phyloP scores from a whole-genome alignment of 2,329 filamentous ascomycete genomes.

The Geosmithia putterillii region DNA sequence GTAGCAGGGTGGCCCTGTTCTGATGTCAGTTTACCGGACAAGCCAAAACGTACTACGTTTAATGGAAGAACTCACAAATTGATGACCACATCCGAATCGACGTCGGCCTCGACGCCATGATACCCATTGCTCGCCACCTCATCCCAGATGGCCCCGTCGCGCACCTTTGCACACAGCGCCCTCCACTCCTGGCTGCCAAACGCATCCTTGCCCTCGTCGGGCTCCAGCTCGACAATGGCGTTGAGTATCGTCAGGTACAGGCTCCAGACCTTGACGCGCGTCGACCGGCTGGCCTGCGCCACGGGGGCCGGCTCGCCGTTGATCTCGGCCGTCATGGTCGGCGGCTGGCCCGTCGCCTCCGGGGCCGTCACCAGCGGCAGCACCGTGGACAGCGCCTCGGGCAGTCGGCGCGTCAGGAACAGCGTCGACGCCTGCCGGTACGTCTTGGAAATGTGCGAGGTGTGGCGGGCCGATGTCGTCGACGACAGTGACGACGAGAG shows the following conservation, averaged over 20 bases:
- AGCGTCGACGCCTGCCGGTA: slow-evolving; percentile 91
- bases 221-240: slow-evolving; percentile 75
- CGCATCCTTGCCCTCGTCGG: slow-evolving; percentile 78
- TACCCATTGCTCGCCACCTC: slow-evolving; percentile 83
- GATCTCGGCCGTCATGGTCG: slow-evolving; percentile 50
- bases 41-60: not conserved
- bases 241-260: slow-evolving; percentile 91
- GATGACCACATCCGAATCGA: slow-evolving; percentile 89
- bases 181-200: slow-evolving; percentile 85
- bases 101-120: slow-evolving; percentile 74
- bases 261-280: slow-evolving; percentile 92
- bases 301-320: slow-evolving; percentile 52
- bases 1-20: slow-evolving; percentile 68
- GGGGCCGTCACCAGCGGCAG: slow-evolving; percentile 64
- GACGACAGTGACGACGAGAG: slow-evolving; percentile 57
- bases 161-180: slow-evolving; percentile 66
- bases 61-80: slow-evolving; percentile 49
- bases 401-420: slow-evolving; percentile 85
- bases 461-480: slow-evolving; percentile 45
- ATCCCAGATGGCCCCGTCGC: slow-evolving; percentile 89
- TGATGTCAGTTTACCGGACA: not conserved
- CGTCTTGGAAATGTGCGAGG: slow-evolving; percentile 72
- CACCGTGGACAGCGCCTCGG: slow-evolving; percentile 78
- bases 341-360: slow-evolving; percentile 56
- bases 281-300: slow-evolving; percentile 66